Conservation (phyloP, 305 asterid species). For the Fraxinus sp. region DNA sequence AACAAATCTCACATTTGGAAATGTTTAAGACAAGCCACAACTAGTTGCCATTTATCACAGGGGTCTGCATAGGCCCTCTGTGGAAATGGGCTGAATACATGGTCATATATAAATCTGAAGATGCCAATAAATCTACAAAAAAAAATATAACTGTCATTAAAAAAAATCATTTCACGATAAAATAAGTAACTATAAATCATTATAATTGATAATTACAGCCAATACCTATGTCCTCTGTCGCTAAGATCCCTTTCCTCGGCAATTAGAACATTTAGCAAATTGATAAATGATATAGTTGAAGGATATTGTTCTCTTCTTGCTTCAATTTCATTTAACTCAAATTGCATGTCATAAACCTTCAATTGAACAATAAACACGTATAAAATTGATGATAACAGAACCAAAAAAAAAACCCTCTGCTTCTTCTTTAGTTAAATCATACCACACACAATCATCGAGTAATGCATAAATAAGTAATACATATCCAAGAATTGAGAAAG, state of each 20-base stretch:
- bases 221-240: slow-evolving; percentile 89
- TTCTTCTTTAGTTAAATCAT: slow-evolving; percentile 5
- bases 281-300: slow-evolving; percentile 86
- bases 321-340: slow-evolving; percentile 94
- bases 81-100: slow-evolving; percentile 94
- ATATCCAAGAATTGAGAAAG: slow-evolving; percentile 1
- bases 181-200: slow-evolving; percentile 3
- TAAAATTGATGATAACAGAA: slow-evolving; percentile 11
- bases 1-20: slow-evolving; percentile 69
- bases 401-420: background rate
- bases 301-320: slow-evolving; percentile 98
- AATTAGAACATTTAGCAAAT: slow-evolving; percentile 73
- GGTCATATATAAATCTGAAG: slow-evolving; percentile 86
- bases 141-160: slow-evolving; percentile 9
- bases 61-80: slow-evolving; percentile 93
- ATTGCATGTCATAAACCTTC: slow-evolving; percentile 97
- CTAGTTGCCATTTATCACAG: slow-evolving; percentile 93
- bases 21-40: slow-evolving; percentile 80
- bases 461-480: background rate
- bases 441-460: background rate
- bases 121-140: slow-evolving; percentile 82
- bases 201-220: background rate
- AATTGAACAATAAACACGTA: slow-evolving; percentile 19
- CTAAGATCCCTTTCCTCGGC: slow-evolving; percentile 79
- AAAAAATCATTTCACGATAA: slow-evolving; percentile 21